Percentiles rank a stretch among this genome's conserved stretches.
These are phyloP conservation scores for Spinellus fusiger DNA, from an alignment of 192 early-diverging fungal genomes.

Conservation along the genomic window DNA sequence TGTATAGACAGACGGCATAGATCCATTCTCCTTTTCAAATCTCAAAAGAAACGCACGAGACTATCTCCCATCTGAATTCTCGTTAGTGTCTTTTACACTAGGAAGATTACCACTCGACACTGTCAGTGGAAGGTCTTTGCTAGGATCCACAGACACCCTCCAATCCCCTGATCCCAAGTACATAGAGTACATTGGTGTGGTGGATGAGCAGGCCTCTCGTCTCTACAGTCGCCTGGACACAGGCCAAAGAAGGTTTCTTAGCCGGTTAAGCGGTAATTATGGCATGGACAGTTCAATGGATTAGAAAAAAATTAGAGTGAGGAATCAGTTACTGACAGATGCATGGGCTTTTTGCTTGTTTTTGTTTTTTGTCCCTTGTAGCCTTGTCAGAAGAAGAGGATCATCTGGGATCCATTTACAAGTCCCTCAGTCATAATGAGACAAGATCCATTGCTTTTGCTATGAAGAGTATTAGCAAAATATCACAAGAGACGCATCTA, in stretches of 20 bases:
- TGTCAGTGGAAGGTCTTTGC: too few relatives aligned
- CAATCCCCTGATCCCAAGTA: conserved; percentile 73
- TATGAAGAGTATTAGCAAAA: conserved; percentile 3
- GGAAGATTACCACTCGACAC: too few relatives aligned
- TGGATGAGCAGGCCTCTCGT: conserved; percentile 71
- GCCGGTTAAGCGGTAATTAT: conserved; percentile 49
- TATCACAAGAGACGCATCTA: neutral
- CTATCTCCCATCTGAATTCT: too few relatives aligned
- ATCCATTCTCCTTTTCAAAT: too few relatives aligned
- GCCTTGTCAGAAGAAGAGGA: neutral
- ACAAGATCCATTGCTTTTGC: neutral
- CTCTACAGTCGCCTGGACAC: conserved; percentile 61
- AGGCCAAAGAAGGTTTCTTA: conserved; percentile 62
- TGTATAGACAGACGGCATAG: too few relatives aligned
- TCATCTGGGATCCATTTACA: conserved; percentile 5
- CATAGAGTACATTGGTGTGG: conserved; percentile 81
- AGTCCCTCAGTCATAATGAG: conserved; percentile 4
- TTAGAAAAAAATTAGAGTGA: neutral
- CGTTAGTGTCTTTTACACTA: too few relatives aligned
- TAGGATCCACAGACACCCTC: conserved; percentile 47
- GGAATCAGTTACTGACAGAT: too few relatives aligned
- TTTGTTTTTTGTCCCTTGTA: too few relatives aligned
- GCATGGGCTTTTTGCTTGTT: too few relatives aligned
- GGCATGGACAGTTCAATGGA: neutral
- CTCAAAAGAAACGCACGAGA: too few relatives aligned